phyloP scores from a whole-genome alignment of 106 monocot species.

The Ottelia alismoides region DNA sequence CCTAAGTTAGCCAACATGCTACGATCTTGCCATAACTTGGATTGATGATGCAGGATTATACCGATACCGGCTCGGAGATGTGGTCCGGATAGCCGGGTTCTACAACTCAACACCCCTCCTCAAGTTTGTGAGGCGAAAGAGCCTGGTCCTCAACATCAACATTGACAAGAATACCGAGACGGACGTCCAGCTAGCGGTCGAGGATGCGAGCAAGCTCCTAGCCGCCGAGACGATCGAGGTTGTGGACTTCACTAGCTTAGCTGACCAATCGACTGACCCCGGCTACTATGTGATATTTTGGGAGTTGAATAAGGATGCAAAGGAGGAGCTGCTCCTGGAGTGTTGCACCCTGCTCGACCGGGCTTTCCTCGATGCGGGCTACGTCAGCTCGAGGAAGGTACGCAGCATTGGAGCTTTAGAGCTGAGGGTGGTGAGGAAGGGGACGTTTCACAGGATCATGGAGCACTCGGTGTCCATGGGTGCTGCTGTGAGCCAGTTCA shows the following conservation, averaged over 20 bases:
- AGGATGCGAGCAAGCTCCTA: constrained; percentile 33
- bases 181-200: constrained; percentile 56
- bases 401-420: constrained; percentile 2
- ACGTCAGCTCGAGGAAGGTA: constrained; percentile 5
- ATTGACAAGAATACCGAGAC: constrained; percentile 85
- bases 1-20: no score
- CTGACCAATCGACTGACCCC: constrained; percentile 32
- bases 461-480: constrained; percentile 5
- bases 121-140: constrained; percentile 29
- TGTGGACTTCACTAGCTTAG: constrained; percentile 57
- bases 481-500: constrained; percentile 17
- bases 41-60: constrained; percentile 50
- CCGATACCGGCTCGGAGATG: constrained; percentile 25
- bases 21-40: no score
- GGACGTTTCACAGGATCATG: constrained; percentile 10
- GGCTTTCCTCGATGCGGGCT: constrained; percentile 9
- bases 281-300: constrained; percentile 71
- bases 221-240: constrained; percentile 43
- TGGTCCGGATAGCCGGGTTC: constrained; percentile 28
- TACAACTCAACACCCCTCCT: constrained; percentile 19
- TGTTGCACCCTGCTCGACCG: constrained; percentile 19
- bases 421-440: constrained; percentile 5
- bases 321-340: constrained; percentile 28
- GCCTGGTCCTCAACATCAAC: constrained; percentile 47
- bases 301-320: constrained; percentile 42